Conservation (phyloP, 495 filamentous ascomycete genomes). For the Neurospora terricola region DNA sequence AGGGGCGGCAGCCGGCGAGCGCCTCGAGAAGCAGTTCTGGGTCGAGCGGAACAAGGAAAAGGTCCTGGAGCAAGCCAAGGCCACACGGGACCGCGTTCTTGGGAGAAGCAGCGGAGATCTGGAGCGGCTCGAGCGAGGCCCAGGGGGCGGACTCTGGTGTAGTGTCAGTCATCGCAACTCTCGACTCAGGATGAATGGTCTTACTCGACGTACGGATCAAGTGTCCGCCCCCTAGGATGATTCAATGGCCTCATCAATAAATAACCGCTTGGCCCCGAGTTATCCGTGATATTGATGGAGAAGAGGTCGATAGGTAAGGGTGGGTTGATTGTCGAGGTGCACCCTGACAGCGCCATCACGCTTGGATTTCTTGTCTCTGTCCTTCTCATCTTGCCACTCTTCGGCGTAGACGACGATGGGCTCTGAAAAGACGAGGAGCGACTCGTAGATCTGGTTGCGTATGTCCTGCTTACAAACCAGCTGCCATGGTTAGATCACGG, state of each 20-base stretch:
- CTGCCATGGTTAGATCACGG: neutral
- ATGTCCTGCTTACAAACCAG: neutral
- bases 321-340: neutral
- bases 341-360: neutral
- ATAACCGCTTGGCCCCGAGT: too few species aligned
- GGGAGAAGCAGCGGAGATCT: neutral
- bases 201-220: neutral
- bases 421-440: conserved; percentile 1
- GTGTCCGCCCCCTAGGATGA: neutral
- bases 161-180: neutral
- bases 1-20: neutral
- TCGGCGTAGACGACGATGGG: conserved; percentile 2
- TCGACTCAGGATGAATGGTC: neutral
- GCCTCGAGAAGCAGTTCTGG: neutral
- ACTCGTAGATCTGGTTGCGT: conserved; percentile 3
- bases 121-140: neutral
- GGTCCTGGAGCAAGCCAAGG: neutral
- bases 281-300: neutral
- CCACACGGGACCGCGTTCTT: neutral
- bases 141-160: neutral
- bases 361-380: neutral
- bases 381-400: neutral
- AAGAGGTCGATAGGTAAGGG: neutral
- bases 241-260: neutral
- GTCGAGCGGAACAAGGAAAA: neutral